Percentiles rank a stretch among this genome's conserved stretches.
phyloP scores from a whole-genome alignment of 2,329 filamentous ascomycete genomes.

The Colletotrichum lindemuthianum region DNA sequence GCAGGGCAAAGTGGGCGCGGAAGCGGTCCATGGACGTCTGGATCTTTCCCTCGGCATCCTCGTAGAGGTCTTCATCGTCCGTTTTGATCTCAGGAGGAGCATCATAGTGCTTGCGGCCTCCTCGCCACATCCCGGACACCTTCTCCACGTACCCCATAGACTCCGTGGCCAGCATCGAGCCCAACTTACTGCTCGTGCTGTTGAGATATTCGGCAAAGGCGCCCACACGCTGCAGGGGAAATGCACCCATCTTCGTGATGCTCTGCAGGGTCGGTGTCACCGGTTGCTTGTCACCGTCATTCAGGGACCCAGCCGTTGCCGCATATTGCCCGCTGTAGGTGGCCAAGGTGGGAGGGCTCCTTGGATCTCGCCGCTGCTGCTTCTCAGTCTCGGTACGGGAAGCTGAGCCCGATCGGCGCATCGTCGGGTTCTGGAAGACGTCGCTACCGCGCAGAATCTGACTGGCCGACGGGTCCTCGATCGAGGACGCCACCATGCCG shows the following conservation, averaged over 20 bases:
- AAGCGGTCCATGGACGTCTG: constrained; percentile 82
- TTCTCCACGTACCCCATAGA: constrained; percentile 98
- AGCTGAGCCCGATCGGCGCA: constrained; percentile 60
- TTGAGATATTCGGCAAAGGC: constrained; percentile 86
- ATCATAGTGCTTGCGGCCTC: constrained; percentile 88
- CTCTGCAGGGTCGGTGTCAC: constrained; percentile 59
- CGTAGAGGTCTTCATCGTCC: constrained; percentile 64
- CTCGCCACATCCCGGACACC: constrained; percentile 96
- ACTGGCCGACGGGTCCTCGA: constrained; percentile 86
- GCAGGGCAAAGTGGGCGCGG: constrained; percentile 89
- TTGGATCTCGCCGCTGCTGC: constrained; percentile 25
- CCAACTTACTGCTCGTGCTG: constrained; percentile 82
- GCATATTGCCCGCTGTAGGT: constrained; percentile 43
- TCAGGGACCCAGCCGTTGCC: constrained; percentile 51
- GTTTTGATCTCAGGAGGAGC: constrained; percentile 63
- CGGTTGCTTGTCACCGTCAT: constrained; percentile 40
- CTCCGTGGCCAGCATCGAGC: constrained; percentile 83
- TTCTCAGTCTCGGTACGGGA: constrained; percentile 36
- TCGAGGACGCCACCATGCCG: constrained; percentile 73
- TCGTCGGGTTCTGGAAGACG: constrained; percentile 84
- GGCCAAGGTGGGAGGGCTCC: constrained; percentile 18
- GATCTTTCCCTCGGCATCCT: constrained; percentile 71
- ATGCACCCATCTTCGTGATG: constrained; percentile 71
- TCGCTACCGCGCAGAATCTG: constrained; percentile 90
- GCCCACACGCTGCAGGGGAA: constrained; percentile 84